A percentile compares a stretch with the other conserved stretches of the same genome.
phyloP scores from a whole-genome alignment of 2,329 filamentous ascomycete genomes.

The Paecilomyces dactylethromorphus region DNA sequence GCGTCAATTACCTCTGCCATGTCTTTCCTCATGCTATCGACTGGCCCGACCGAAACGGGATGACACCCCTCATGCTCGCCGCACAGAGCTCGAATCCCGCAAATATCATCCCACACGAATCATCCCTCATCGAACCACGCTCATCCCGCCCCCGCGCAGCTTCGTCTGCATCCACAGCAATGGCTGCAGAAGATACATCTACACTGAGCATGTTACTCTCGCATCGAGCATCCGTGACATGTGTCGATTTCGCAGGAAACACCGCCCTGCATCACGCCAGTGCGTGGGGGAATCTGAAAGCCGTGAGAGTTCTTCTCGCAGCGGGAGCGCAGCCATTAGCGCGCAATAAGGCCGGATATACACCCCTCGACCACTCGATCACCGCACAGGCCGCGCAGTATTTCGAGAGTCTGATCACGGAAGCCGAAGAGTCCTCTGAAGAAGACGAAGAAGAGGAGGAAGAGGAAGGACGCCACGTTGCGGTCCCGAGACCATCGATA shows the following conservation, averaged over 20 bases:
- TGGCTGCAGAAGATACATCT: conserved; percentile 18
- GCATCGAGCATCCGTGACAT: conserved; percentile 42
- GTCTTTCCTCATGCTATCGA: conserved; percentile 57
- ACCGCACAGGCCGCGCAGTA: conserved; percentile 81
- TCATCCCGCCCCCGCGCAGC: not conserved
- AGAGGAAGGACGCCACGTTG: not conserved
- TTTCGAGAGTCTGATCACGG: conserved; percentile 67
- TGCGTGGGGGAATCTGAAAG: conserved; percentile 71
- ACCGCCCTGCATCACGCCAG: conserved; percentile 82
- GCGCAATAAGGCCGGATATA: conserved; percentile 73
- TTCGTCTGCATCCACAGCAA: conserved; percentile 5
- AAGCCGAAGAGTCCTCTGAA: conserved; percentile 26
- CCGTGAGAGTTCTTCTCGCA: conserved; percentile 67
- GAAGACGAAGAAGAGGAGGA: not conserved
- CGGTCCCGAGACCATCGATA: not conserved
- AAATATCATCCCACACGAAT: conserved; percentile 1
- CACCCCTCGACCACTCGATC: conserved; percentile 72
- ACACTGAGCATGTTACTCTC: conserved; percentile 21
- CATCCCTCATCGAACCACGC: not conserved
- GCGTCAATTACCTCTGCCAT: conserved; percentile 65
- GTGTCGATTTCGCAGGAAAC: conserved; percentile 67
- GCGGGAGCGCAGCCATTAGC: conserved; percentile 70
- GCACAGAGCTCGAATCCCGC: conserved; percentile 19
- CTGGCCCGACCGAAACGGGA: conserved; percentile 59
- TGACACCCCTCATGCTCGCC: conserved; percentile 43